Evolutionary conservation across 2,329 filamentous ascomycete species (phyloP), one percentile per base, ranked within the genome.

Genomic region (Tolypocladium cylindrosporum): DNA sequence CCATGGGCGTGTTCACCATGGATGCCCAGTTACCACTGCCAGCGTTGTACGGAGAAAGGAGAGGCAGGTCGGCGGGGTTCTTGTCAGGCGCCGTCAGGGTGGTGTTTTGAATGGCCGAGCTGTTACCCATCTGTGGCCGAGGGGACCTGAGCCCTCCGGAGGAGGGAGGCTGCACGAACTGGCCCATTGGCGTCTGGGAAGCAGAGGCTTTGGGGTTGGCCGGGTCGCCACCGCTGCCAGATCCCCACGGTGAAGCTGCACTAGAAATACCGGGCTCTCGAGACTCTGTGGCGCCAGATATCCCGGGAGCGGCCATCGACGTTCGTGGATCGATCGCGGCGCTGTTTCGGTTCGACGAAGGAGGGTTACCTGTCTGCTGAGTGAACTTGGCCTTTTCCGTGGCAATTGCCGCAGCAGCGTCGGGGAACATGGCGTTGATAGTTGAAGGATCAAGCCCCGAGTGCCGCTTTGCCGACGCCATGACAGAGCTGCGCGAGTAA

Each of bases 361-460:
- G 91, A 27, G 88, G 87, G 63, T 92, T 91, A 60, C 93, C 94
- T 4, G 92, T 96, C 71, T 96, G 90, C 72, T 97, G 92, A 21
- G 92, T 95, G 70, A 95, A 97, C 72, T 97, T 95, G 59, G 92
- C 93, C 78, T 97, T 97, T 74, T 99, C 93, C 61, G 94, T 96
- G 34, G 93, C 93, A 72, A 99, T 97, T n/a, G 94, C 94, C 48
- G 93, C 93, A 16, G 94, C 94, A 51, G 94, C 94, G 77, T 99
- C 94, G 8, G 94, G 94, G 72, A 99, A 99, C 94, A 99, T 97
- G 67, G 91, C 91, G 74, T 96, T 96, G 74, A 99, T 97, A 31
- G 91, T 95, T 39, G 88, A 91, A 6, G 90, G 82, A 70, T 97
- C 93, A 58, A 99, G 85, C n/a, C 89, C 91, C 52, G 94, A 97